Percentiles rank a stretch among this genome's conserved stretches.
Evolutionary conservation across 1,284 basidiomycete species (phyloP).

Genomic region (Microbotryum lychnidis-dioicae): DNA sequence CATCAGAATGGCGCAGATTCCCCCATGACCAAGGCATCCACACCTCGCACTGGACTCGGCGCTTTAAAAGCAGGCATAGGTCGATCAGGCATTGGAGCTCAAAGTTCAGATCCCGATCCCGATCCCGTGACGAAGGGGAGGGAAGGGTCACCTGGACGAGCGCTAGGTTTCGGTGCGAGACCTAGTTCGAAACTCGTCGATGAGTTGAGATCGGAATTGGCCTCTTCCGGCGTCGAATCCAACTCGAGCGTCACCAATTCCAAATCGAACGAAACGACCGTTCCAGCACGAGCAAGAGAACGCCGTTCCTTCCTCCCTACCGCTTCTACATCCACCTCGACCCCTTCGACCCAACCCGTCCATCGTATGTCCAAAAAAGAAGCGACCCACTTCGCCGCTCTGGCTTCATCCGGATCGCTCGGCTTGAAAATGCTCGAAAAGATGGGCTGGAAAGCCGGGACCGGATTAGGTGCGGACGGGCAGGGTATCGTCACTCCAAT

Average conservation of each 20-base stretch:
- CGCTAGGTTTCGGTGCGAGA: conserved; percentile 5
- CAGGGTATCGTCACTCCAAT: conserved; percentile 83
- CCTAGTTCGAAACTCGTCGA: conserved; percentile 4
- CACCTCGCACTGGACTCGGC: conserved; percentile 2
- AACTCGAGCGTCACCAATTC: neutral
- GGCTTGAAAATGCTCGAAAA: conserved; percentile 84
- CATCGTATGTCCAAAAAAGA: conserved; percentile 57
- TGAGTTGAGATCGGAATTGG: conserved; percentile 6
- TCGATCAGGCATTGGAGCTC: neutral
- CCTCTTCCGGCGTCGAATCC: no score
- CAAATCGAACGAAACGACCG: neutral
- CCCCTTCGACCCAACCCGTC: conserved; percentile 31
- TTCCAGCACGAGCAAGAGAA: conserved; percentile 4
- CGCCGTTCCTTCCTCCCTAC: conserved; percentile 27
- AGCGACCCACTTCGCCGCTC: conserved; percentile 65
- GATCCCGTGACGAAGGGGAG: neutral
- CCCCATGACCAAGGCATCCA: conserved; percentile 6
- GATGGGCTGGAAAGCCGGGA: conserved; percentile 85
- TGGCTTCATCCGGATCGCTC: conserved; percentile 54
- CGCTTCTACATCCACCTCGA: neutral
- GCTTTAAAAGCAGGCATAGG: neutral
- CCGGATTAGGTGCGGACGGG: conserved; percentile 67
- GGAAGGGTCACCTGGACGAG: conserved; percentile 2
- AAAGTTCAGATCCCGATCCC: neutral
- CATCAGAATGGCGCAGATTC: conserved; percentile 1